A percentile compares a stretch with the other conserved stretches of the same genome.
phyloP scores from a whole-genome alignment of 2,329 filamentous ascomycete species.

The Hymenotorrendiella dingleyae region DNA sequence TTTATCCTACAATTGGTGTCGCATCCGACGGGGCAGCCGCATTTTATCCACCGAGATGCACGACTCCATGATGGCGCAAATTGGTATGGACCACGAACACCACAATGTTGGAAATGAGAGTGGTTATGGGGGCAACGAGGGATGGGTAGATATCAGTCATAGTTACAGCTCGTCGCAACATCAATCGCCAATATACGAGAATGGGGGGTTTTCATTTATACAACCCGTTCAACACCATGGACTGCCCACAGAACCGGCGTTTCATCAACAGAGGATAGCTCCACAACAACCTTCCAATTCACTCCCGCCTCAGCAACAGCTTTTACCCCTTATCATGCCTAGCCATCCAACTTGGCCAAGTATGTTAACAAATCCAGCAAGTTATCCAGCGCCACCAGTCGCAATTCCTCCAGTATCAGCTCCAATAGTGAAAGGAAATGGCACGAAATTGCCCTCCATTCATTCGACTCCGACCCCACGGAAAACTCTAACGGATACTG shows the following conservation, averaged over 20 bases:
- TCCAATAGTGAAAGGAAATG: constrained; percentile 38
- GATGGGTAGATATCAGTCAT: constrained; percentile 49
- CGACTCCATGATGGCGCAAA: constrained; percentile 32
- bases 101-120: constrained; percentile 26
- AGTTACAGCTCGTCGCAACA: constrained; percentile 47
- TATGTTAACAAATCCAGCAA: constrained; percentile 68
- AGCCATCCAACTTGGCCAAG: constrained; percentile 69
- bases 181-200: constrained; percentile 65
- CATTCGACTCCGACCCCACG: constrained; percentile 59
- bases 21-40: constrained; percentile 12
- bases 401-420: constrained; percentile 49
- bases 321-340: constrained; percentile 69
- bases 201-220: constrained; percentile 57
- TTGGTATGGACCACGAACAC: constrained; percentile 31
- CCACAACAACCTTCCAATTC: constrained; percentile 43
- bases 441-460: constrained; percentile 43
- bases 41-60: constrained; percentile 27
- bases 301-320: constrained; percentile 40
- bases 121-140: constrained; percentile 39
- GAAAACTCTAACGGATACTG: constrained; percentile 85
- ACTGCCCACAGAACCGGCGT: constrained; percentile 51
- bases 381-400: constrained; percentile 53
- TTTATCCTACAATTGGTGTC: constrained; percentile 18
- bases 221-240: constrained; percentile 53
- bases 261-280: constrained; percentile 42